Percentiles rank a stretch among this genome's conserved stretches.
These are phyloP conservation scores for Crinitomyces ghanaensis DNA, from an alignment of 805 yeast species.

Conservation along the genomic window DNA sequence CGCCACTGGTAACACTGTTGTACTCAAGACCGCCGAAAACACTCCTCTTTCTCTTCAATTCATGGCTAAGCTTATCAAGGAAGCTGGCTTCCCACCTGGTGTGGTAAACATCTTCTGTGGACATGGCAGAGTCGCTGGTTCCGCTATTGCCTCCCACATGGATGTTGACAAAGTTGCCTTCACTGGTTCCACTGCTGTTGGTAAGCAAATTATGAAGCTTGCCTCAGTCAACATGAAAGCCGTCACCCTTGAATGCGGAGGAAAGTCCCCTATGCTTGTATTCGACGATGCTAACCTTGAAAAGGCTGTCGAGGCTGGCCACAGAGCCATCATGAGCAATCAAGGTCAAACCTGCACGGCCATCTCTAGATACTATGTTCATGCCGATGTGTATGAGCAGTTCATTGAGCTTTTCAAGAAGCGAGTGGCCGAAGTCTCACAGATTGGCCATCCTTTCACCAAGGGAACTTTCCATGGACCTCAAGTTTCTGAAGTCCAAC, in stretches of 20 bases:
- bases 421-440: constrained; percentile 39
- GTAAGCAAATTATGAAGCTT: constrained; percentile 63
- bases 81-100: constrained; percentile 71
- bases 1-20: constrained; percentile 65
- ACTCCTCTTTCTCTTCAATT: constrained; percentile 61
- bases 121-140: constrained; percentile 58
- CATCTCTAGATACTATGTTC: constrained; percentile 82
- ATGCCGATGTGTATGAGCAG: constrained; percentile 70
- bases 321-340: constrained; percentile 77
- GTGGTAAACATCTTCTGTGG: constrained; percentile 64
- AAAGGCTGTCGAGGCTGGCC: constrained; percentile 60
- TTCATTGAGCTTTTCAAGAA: constrained; percentile 46
- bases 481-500: constrained; percentile 70
- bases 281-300: constrained; percentile 78
- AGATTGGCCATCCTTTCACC: constrained; percentile 73
- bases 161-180: constrained; percentile 79
- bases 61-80: constrained; percentile 44
- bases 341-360: constrained; percentile 96
- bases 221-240: constrained; percentile 70
- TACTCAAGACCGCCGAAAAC: constrained; percentile 64
- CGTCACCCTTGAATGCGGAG: constrained; percentile 90
- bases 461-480: constrained; percentile 76
- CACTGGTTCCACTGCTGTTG: constrained; percentile 89
- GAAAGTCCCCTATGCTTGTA: constrained; percentile 85
- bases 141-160: constrained; percentile 48